Evolutionary conservation across 768 basidiomycete genomes (phyloP).

Genomic region (Imleria badia): DNA sequence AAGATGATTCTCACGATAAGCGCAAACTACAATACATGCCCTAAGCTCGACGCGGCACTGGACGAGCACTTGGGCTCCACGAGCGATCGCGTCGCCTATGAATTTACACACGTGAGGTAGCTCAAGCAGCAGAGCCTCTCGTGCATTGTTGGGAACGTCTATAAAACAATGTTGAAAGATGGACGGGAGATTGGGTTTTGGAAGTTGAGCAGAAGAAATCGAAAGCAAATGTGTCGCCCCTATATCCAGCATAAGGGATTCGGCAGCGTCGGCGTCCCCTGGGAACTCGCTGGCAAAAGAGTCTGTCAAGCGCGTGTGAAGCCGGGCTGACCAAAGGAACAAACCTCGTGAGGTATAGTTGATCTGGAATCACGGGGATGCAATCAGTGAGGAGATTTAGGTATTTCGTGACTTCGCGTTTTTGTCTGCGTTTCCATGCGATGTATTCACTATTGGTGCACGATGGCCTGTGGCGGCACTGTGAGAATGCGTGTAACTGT

Average conservation of each 20-base stretch:
- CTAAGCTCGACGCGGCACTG: constrained; percentile 54
- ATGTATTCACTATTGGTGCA: constrained; percentile 45
- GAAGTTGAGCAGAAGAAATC: constrained; percentile 50
- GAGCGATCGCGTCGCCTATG: constrained; percentile 41
- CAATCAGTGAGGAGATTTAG: constrained; percentile 53
- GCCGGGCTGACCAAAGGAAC: neutral
- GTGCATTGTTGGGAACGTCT: constrained; percentile 38
- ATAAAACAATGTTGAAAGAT: constrained; percentile 42
- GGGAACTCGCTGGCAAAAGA: constrained; percentile 51
- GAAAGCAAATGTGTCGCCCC: constrained; percentile 55
- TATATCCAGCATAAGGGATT: constrained; percentile 49
- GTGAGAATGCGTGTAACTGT: constrained; percentile 54
- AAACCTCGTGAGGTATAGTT: constrained; percentile 53
- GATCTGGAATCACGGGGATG: constrained; percentile 48
- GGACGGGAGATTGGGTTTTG: constrained; percentile 31
- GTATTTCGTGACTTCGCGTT: constrained; percentile 52
- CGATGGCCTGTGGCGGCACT: constrained; percentile 48
- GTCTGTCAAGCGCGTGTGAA: neutral
- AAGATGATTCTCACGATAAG: constrained; percentile 44
- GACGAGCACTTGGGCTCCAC: constrained; percentile 50
- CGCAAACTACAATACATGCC: constrained; percentile 52
- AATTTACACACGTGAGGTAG: constrained; percentile 48
- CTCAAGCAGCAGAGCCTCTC: constrained; percentile 43
- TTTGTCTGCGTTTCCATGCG: constrained; percentile 57
- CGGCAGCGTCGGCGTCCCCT: constrained; percentile 47